Base-by-base conservation (phyloP, 73 alveolate species). In the Durusdinium trenchii region DNA sequence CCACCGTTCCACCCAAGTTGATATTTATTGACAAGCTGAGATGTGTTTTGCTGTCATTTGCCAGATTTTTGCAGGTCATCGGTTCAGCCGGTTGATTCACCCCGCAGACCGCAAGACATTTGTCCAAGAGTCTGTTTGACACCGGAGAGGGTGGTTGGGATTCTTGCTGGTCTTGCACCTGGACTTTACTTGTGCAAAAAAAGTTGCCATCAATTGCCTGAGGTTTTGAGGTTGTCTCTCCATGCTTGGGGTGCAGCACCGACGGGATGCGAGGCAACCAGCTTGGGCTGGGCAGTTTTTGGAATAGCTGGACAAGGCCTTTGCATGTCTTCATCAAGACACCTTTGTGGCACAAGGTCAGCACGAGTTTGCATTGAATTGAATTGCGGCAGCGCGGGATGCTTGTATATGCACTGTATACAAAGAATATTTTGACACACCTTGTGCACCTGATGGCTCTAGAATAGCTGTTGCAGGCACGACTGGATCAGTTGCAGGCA, bases 401-500 rank as follows among this genome's bases (percentile, higher is more conserved):
- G 73, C 73, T 23, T 0, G 73, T 32, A 60, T 2, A 60, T 32
- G 30, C 30, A 32, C 73, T 60, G 73, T 60, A 23, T 23, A 23
- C 73, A 60, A 60, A 60, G 30, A 60, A 12, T 16, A 23, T 16
- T 57, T 57, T 57, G 12, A 23, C 23, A 23, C 12, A 12, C 69
- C 23, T 23, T 23, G 23, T 16, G 69, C 69, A 57, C 23, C 12
- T 57, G 69, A 16, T 57, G 69, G 32, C 69, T 16, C 12, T 57
- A 16, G 23, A 16, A 57, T 12, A 23, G 69, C 69, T 16, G 23
- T 23, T 36, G 50, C 40, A 75, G 89, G 89, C 32, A 61, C 42
- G 89, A 36, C 38, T 78, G 28, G 89, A 78, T 46, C 62, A 78
- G 89, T 6, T 78, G 62, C 89, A 78, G 89, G 89, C 50, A 7